Evolutionary conservation across 2,329 filamentous ascomycete genomes (phyloP), one percentile per base, ranked within the genome.

Genomic region (Neonectria neomacrospora): DNA sequence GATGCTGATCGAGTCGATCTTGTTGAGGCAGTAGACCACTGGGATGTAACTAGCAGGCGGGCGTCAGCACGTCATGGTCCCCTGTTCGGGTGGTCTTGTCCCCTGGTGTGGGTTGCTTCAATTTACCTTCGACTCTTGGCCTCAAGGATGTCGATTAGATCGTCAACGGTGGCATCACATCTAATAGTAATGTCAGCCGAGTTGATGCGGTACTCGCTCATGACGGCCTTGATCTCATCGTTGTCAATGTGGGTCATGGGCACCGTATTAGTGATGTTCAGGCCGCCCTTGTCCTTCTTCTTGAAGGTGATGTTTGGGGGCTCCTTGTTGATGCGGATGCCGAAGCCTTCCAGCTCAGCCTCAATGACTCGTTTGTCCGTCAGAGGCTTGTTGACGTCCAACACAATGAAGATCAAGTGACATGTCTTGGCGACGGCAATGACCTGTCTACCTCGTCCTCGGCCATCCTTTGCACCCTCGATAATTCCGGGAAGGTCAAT

Each of bases 351-450:
- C 77, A 99, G 81, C 82, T 99, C 96, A 54, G 88, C 86, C 81
- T 99, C 96, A 75, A 99, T 99, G 67, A 99, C 86, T 65, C 93
- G 89, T 85, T 99, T 99, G 81, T 99, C 96, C 16, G 95, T 97
- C 72, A 99, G 83, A 23, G 96, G 96, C 81, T 99, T 99, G 82
- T 98, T 98, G 75, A 99, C 96, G 76, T 99, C 96, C 58, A 99
- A 85, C 51, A 99, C 93, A 76, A 99, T 99, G 81, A 98, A 98
- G 74, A 99, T 99, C 73, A 99, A 82, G 85, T 99, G 92, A 82
- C 96, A 99, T 18, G 96, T 98, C 85, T 99, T 99, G 64, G 96
- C 95, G 52, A 99, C 96, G 9, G 96, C 96, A 83, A 99, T 99
- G 75, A 99, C 96, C 82, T 99, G 96, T 73, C 95, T 90, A 86